These are phyloP conservation scores for Aphanomyces astaci DNA, from an alignment of 352 stramenopile genomes.

Conservation along the genomic window DNA sequence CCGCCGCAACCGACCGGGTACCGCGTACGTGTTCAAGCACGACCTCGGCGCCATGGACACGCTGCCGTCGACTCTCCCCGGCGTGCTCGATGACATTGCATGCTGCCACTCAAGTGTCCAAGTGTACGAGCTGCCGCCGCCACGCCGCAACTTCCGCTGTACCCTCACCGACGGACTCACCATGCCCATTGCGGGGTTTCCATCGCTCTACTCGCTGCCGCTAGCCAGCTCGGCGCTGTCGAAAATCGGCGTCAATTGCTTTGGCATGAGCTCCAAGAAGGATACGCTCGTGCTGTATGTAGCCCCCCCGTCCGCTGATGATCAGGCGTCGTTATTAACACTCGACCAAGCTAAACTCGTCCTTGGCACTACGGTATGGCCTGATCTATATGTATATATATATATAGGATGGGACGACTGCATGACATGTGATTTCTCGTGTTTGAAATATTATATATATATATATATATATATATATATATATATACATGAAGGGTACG, in stretches of 20 bases:
- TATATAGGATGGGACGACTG: too few species aligned
- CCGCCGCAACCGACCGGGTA: constrained; percentile 78
- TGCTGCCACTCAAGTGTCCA: constrained; percentile 58
- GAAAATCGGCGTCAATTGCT: constrained; percentile 88
- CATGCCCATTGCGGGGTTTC: constrained; percentile 66
- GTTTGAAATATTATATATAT: too few species aligned
- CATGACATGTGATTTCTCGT: too few species aligned
- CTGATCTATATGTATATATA: too few species aligned
- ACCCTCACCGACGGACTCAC: constrained; percentile 63
- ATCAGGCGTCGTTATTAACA: too few species aligned
- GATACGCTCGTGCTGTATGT: constrained; percentile 65
- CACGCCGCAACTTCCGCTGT: constrained; percentile 59
- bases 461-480: too few species aligned
- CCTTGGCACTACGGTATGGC: constrained; percentile 45
- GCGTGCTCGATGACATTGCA: constrained; percentile 57
- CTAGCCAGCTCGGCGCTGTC: constrained; percentile 50
- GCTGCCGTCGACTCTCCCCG: constrained; percentile 54
- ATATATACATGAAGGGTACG: too few species aligned
- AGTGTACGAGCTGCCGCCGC: constrained; percentile 46
- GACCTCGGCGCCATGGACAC: constrained; percentile 69
- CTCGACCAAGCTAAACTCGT: constrained; percentile 36
- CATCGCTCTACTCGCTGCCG: constrained; percentile 57
- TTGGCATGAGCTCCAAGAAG: constrained; percentile 85
- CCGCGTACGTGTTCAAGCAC: constrained; percentile 78
- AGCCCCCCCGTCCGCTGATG: constrained; percentile 24